Conservation (phyloP, 2,329 filamentous ascomycete species). For the Clarireedia monteithiana region DNA sequence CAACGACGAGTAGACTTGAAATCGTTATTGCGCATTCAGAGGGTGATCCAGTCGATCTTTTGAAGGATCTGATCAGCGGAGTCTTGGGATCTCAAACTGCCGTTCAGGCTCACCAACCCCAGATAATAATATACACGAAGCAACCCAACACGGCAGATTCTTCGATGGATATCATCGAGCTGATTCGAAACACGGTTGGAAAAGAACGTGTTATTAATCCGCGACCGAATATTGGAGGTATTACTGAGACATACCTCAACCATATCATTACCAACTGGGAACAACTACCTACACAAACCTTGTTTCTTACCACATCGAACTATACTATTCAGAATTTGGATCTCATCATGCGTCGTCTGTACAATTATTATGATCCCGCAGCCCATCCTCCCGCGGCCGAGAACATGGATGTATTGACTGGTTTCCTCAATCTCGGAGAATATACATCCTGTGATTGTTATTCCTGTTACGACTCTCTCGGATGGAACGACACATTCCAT, state of each 20-base stretch:
- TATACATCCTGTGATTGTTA: constrained; percentile 32
- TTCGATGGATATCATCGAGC: not conserved
- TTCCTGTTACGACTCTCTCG: constrained; percentile 33
- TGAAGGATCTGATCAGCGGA: constrained; percentile 15
- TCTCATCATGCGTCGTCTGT: constrained; percentile 10
- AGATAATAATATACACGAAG: constrained; percentile 26
- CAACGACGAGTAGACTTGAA: constrained; percentile 19
- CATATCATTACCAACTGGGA: constrained; percentile 39
- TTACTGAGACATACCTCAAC: constrained; percentile 38
- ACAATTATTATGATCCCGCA: constrained; percentile 24
- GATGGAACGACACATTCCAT: constrained; percentile 33
- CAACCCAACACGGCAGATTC: constrained; percentile 12
- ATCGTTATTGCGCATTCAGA: constrained; percentile 24
- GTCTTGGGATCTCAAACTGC: constrained; percentile 12
- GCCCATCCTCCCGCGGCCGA: constrained; percentile 30
- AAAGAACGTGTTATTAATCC: not conserved
- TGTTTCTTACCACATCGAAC: constrained; percentile 32
- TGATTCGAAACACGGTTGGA: constrained; percentile 5
- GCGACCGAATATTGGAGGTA: constrained; percentile 35
- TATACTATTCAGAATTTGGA: constrained; percentile 3
- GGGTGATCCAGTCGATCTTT: constrained; percentile 16
- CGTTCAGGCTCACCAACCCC: constrained; percentile 12
- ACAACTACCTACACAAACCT: constrained; percentile 35
- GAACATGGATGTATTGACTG: constrained; percentile 31
- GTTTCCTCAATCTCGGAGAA: constrained; percentile 38